A percentile compares a stretch with the other conserved stretches of the same genome.
Evolutionary conservation across 2,329 filamentous ascomycete genomes (phyloP).

Genomic region (Phoma sp.): DNA sequence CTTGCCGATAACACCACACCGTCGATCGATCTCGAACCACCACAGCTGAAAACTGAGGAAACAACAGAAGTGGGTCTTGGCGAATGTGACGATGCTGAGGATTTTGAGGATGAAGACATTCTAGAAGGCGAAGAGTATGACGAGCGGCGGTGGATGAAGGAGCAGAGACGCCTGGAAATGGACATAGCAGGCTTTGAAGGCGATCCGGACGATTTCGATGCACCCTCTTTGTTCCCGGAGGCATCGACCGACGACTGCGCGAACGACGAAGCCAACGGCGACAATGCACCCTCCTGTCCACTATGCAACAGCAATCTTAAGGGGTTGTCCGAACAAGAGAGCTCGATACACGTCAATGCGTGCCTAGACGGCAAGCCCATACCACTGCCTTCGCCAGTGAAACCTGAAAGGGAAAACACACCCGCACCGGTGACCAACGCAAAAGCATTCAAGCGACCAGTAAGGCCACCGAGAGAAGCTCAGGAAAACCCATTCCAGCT

Average conservation of each 20-base stretch:
- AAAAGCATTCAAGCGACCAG: conserved; percentile 71
- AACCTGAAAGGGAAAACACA: conserved; percentile 14
- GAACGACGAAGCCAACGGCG: conserved; percentile 22
- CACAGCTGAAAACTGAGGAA: conserved; percentile 54
- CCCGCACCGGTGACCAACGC: conserved; percentile 22
- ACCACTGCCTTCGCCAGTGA: conserved; percentile 54
- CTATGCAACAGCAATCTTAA: conserved; percentile 73
- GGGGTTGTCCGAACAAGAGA: conserved; percentile 66
- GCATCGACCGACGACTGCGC: conserved; percentile 19
- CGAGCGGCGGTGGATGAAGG: conserved; percentile 72
- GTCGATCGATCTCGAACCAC: conserved; percentile 15
- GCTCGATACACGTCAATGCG: conserved; percentile 85
- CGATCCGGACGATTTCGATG: conserved; percentile 62
- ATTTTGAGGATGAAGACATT: conserved; percentile 67
- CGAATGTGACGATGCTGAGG: conserved; percentile 60
- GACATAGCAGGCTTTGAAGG: conserved; percentile 55
- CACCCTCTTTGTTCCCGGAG: conserved; percentile 39
- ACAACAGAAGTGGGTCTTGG: conserved; percentile 54
- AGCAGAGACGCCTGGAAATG: conserved; percentile 64
- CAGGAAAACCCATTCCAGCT: conserved; percentile 79
- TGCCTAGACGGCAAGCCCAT: conserved; percentile 85
- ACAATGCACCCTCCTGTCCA: conserved; percentile 64
- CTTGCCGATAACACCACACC: conserved; percentile 15
- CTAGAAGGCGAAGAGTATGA: conserved; percentile 60
- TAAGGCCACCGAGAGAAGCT: conserved; percentile 72